Evolutionary conservation across 192 early-diverging fungal species (phyloP), one percentile per base, ranked within the genome.

Genomic region (Funneliformis geosporum): DNA sequence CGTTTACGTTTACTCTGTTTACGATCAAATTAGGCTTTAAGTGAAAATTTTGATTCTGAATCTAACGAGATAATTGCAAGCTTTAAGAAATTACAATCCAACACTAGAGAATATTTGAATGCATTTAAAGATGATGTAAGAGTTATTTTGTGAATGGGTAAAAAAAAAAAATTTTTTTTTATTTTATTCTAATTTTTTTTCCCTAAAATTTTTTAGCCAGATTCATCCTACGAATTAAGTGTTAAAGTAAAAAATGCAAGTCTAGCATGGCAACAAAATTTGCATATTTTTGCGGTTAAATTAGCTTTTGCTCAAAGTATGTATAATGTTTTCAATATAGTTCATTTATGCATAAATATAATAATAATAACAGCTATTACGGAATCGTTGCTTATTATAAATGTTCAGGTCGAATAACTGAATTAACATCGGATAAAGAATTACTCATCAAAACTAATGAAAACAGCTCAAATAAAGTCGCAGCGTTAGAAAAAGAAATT

Each of bases 291-390:
- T 23, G 75, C 59, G 60, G 4, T 47, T 14, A 60, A 83, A 59
- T 69, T 85, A 28, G 39, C 76, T n/a, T 55, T 46, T 61, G 40
- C 80, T 65, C 71, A 83, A 79, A 68, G 80, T 78, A 70, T 78
- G 79, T 38, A 28, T 40, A 28, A 74, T 33, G 3, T 66, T 40
- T n/a, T n/a, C n/a, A n/a, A n/a, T n/a, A n/a, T 75, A 16, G 4
- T 43, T 42, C 33, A 4, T 9, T 59, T 10, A 59, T 8, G 21
- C 21, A 18, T 59, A 59, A 18, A 59, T 18, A 59, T 4, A 59
- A 28, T 65, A 33, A 65, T 18, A 2, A 21, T 61, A 38, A 2
- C 46, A 8, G 10, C n/a, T 9, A 27, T 16, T 39, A 75, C 64
- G 6, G n/a, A 76, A 76, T 65, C 25, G 16, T 60, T 46, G 25